These are phyloP conservation scores for Cryphonectria nitschkei DNA, from an alignment of 2,329 filamentous ascomycete species.

Conservation along the genomic window DNA sequence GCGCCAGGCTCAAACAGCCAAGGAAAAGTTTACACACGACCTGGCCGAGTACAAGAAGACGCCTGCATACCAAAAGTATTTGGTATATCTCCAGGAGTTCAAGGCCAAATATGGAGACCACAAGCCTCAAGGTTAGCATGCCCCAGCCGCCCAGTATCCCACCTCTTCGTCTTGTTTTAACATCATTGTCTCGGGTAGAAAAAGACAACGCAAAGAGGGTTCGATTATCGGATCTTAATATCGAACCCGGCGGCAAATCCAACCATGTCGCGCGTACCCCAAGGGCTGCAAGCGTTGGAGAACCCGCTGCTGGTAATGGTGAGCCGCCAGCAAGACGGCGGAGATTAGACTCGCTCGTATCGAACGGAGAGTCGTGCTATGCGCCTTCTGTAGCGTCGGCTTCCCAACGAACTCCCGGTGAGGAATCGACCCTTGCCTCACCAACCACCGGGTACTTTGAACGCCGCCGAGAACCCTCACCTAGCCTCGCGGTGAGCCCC, in stretches of 20 bases:
- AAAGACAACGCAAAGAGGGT: slow-evolving; percentile 55
- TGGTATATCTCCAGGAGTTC: slow-evolving; percentile 76
- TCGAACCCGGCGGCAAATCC: slow-evolving; percentile 45
- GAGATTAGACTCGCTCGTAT: slow-evolving; percentile 52
- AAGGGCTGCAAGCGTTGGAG: slow-evolving; percentile 17
- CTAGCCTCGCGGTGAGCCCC: slow-evolving; percentile 34
- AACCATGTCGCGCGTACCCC: slow-evolving; percentile 50
- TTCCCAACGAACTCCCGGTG: slow-evolving; percentile 43
- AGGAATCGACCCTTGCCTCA: slow-evolving; percentile 48
- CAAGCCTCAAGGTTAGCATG: slow-evolving; percentile 55
- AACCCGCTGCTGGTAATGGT: background rate
- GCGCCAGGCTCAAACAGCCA: slow-evolving; percentile 70
- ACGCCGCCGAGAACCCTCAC: slow-evolving; percentile 36
- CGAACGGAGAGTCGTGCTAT: slow-evolving; percentile 50
- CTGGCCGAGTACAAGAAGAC: slow-evolving; percentile 80
- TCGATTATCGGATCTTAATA: slow-evolving; percentile 48
- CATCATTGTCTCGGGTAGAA: slow-evolving; percentile 37
- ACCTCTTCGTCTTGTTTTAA: background rate
- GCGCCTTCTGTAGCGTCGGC: slow-evolving; percentile 44
- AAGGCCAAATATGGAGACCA: slow-evolving; percentile 68
- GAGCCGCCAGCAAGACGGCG: slow-evolving; percentile 49
- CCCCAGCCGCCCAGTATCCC: background rate
- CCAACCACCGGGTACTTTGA: slow-evolving; percentile 46
- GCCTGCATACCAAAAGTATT: slow-evolving; percentile 67
- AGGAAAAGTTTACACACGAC: slow-evolving; percentile 77